phyloP scores from a whole-genome alignment of 1,284 basidiomycete genomes.

The Inonotus hispidus region DNA sequence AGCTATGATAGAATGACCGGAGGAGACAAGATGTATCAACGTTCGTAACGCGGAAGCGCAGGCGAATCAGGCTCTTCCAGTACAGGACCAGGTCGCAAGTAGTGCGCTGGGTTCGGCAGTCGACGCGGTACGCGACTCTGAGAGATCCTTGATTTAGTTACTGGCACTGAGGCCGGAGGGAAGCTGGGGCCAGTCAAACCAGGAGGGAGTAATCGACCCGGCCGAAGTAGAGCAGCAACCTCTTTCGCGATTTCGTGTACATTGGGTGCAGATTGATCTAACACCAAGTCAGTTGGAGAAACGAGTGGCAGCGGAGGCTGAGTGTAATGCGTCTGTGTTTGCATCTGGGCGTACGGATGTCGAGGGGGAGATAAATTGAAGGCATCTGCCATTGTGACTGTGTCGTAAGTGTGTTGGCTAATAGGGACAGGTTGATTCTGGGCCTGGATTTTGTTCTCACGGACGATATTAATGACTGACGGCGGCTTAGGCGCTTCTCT shows the following conservation, averaged over 20 bases:
- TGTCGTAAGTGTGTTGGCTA: neutral
- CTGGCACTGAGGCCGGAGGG: neutral
- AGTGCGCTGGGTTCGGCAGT: neutral
- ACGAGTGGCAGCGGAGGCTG: neutral
- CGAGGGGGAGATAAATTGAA: neutral
- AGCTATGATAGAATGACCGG: no score
- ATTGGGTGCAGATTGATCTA: neutral
- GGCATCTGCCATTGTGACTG: neutral
- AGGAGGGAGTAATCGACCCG: neutral
- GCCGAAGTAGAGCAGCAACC: constrained; percentile 10
- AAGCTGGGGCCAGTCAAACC: neutral
- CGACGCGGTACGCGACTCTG: neutral
- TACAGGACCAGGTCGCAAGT: neutral
- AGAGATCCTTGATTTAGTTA: neutral
- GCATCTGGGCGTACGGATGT: neutral
- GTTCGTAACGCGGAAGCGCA: constrained; percentile 1
- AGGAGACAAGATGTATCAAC: neutral
- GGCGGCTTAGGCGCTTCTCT: neutral
- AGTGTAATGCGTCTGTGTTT: neutral
- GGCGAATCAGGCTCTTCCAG: neutral
- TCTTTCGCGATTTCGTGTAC: constrained; percentile 17
- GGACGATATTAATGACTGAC: neutral
- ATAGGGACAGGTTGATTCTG: neutral
- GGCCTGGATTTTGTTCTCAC: neutral
- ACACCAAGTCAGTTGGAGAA: neutral